A percentile compares a stretch with the other conserved stretches of the same genome.
These are phyloP conservation scores for Penicillium coffeae DNA, from an alignment of 495 filamentous ascomycete genomes.

Conservation along the genomic window DNA sequence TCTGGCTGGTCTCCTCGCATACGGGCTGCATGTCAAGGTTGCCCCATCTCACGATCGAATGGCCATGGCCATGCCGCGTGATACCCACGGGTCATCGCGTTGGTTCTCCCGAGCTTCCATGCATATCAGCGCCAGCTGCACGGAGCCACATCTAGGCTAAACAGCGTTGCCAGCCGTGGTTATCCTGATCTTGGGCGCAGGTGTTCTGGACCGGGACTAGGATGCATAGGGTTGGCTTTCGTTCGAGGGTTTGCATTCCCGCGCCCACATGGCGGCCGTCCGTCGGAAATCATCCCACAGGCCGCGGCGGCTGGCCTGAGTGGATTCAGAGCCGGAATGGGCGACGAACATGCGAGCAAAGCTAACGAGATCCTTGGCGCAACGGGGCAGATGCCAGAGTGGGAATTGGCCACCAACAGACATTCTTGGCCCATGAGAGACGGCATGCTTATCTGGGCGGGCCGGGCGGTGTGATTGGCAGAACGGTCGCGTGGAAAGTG, in stretches of 20 bases:
- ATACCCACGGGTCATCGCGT: slow-evolving; percentile 4
- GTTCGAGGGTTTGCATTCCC: not conserved
- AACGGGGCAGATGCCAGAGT: not conserved
- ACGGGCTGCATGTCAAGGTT: not conserved
- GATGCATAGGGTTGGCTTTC: too few species aligned
- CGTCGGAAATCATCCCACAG: not conserved
- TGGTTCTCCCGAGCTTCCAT: slow-evolving; percentile 35
- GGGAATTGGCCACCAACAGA: not conserved
- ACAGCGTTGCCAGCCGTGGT: too few species aligned
- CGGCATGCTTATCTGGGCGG: not conserved
- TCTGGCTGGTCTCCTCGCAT: slow-evolving; percentile 1
- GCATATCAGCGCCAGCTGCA: slow-evolving; percentile 24
- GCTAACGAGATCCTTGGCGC: not conserved
- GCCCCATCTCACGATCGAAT: not conserved
- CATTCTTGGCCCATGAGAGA: not conserved
- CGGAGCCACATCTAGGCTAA: slow-evolving; percentile 6
- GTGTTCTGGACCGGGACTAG: too few species aligned
- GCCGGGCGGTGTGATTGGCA: slow-evolving; percentile 10
- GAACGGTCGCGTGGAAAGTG: slow-evolving; percentile 20
- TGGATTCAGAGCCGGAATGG: too few species aligned
- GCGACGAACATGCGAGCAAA: too few species aligned
- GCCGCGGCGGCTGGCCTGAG: too few species aligned
- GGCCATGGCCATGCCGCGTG: slow-evolving; percentile 10
- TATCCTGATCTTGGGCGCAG: too few species aligned
- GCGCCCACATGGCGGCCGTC: not conserved